A percentile compares a stretch with the other conserved stretches of the same genome.
Conservation (phyloP, 495 filamentous ascomycete species). For the Schizothecium vesticola region DNA sequence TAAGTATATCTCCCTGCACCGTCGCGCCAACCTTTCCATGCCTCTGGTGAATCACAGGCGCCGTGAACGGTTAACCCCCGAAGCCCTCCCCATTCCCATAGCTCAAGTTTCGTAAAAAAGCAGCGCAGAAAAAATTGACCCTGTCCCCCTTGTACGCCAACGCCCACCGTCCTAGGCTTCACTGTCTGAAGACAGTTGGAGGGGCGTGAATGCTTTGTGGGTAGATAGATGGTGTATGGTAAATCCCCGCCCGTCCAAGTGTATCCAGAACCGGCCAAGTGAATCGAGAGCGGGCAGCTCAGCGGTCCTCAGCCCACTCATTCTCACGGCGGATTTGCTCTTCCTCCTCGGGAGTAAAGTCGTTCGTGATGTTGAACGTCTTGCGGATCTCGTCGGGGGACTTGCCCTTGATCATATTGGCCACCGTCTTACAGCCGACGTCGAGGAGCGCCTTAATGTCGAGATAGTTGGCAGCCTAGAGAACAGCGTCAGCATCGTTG, state of each 20-base stretch:
- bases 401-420: conserved; percentile 87
- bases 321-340: conserved; percentile 80
- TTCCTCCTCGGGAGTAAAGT: conserved; percentile 78
- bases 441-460: conserved; percentile 79
- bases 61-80: background rate
- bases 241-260: background rate
- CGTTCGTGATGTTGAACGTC: conserved; percentile 80
- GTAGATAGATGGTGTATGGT: background rate
- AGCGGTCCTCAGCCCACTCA: conserved; percentile 76
- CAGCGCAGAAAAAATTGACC: background rate
- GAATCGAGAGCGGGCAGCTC: conserved; percentile 1
- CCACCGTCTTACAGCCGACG: conserved; percentile 79
- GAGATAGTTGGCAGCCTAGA: conserved; percentile 67
- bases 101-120: background rate
- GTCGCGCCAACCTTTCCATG: background rate
- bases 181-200: background rate
- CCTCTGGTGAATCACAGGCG: background rate
- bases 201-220: background rate
- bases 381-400: conserved; percentile 75
- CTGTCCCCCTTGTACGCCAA: background rate
- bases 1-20: background rate
- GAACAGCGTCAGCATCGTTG: conserved; percentile 5
- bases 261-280: background rate
- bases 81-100: background rate
- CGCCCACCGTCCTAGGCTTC: background rate